phyloP scores from a whole-genome alignment of 495 filamentous ascomycete species.

The Penicillium waksmanii region DNA sequence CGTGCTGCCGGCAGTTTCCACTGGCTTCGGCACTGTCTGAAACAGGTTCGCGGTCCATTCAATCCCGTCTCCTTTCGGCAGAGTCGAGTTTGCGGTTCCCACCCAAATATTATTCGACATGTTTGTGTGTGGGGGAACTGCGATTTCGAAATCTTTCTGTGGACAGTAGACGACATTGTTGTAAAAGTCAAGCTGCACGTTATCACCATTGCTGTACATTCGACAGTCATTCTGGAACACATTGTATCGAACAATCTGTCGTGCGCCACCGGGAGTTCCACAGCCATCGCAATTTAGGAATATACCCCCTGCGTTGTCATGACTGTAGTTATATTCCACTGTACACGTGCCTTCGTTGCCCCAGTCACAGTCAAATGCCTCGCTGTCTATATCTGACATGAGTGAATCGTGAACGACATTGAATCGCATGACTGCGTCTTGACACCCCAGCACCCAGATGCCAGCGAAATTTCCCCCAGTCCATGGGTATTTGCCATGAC shows the following conservation, averaged over 20 bases:
- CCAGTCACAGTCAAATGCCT: slow-evolving; percentile 20
- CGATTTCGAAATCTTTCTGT: slow-evolving; percentile 13
- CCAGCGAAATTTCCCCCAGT: slow-evolving; percentile 18
- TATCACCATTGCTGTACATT: slow-evolving; percentile 16
- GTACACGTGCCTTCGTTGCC: slow-evolving; percentile 17
- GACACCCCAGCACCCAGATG: slow-evolving; percentile 15
- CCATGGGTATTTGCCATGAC: slow-evolving; percentile 16
- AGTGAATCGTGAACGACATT: slow-evolving; percentile 15
- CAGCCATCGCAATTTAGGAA: slow-evolving; percentile 20
- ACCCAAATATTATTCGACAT: slow-evolving; percentile 20
- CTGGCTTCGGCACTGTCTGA: slow-evolving; percentile 8
- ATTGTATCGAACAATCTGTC: slow-evolving; percentile 19
- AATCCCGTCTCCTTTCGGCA: slow-evolving; percentile 10
- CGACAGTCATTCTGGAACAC: slow-evolving; percentile 18
- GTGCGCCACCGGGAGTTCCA: slow-evolving; percentile 13
- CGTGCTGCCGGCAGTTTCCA: neutral
- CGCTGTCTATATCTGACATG: slow-evolving; percentile 19
- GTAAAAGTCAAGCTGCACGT: slow-evolving; percentile 12
- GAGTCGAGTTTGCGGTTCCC: slow-evolving; percentile 12
- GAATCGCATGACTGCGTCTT: slow-evolving; percentile 16
- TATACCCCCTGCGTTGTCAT: slow-evolving; percentile 15
- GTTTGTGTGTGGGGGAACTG: slow-evolving; percentile 8
- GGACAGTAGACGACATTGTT: slow-evolving; percentile 19
- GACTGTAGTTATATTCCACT: slow-evolving; percentile 21
- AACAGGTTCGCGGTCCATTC: slow-evolving; percentile 12